Base-by-base conservation (phyloP, 2,329 filamentous ascomycete species). In the Ilyonectria mors-panacis region DNA sequence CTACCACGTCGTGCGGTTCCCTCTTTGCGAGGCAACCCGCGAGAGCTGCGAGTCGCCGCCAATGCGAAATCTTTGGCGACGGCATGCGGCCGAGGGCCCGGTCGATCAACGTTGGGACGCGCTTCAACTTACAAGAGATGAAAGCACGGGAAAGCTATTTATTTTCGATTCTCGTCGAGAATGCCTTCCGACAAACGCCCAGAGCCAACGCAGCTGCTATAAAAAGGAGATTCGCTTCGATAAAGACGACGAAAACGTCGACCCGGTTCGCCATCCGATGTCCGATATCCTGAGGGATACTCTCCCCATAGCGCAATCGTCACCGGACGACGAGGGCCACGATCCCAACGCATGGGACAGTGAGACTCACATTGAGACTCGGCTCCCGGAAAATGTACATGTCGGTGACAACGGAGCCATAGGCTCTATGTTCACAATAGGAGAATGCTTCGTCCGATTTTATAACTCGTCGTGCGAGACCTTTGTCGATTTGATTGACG, bases 101-200 rank as follows among this genome's bases (percentile, higher is more conserved):
- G 89, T 94, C 17, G 92, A 94, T 70, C 90, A 94, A 72, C 87
- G 91, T 3, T 95, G 92, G 92, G 91, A 88, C 0, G 88, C 89
- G 64, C 80, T 95, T 4, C 86, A 86, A 4, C 81, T 94, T 1
- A 85, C 88, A 30, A 83, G 82, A 37, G 88, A 93, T 65, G 89
- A 93, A 66, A 73, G 73, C 12, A 90, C 86, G 0, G 88, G 89
- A 1, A 78, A 84, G 15, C 79, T 92, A 1, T 83, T 87, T 57
- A 89, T 93, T 19, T 79, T 93, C 1, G 93, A 95, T 77, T 87
- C 87, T 33, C 85, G 93, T 15, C 90, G 89, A 30, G 93, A 94
- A 77, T 94, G 91, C 89, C 83, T 83, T 7, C 69, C 70, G 0
- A 78, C 78, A 33, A 82, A 84, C 23, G 90, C 89, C 63, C 86